phyloP scores from a whole-genome alignment of 2,329 filamentous ascomycete species.

The Pseudogymnoascus sp. region DNA sequence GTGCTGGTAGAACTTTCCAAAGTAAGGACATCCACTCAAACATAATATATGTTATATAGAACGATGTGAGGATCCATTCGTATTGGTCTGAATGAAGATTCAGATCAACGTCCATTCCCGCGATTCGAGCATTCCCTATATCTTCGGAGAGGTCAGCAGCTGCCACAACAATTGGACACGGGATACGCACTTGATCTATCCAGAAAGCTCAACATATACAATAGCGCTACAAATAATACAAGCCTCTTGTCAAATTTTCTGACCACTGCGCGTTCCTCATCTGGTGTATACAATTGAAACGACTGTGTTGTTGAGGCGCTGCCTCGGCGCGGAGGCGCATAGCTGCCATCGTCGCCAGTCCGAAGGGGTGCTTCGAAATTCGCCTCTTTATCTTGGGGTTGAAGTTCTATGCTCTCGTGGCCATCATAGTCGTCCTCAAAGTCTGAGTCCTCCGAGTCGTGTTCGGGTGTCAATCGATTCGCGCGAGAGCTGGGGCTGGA shows the following conservation, averaged over 20 bases:
- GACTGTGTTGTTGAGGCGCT: constrained; percentile 30
- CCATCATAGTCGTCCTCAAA: constrained; percentile 12
- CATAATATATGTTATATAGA: constrained; percentile 54
- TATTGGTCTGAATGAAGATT: constrained; percentile 44
- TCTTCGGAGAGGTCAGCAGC: constrained; percentile 32
- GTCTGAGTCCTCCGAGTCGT: constrained; percentile 22
- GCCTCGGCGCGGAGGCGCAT: constrained; percentile 15
- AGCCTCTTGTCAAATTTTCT: constrained; percentile 69
- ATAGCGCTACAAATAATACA: constrained; percentile 69
- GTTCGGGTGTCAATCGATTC: constrained; percentile 21
- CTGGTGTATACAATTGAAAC: constrained; percentile 47
- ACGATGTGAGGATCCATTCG: constrained; percentile 51
- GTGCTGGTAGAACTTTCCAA: constrained; percentile 52
- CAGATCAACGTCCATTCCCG: constrained; percentile 55
- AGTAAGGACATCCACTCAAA: constrained; percentile 60
- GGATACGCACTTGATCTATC: constrained; percentile 66
- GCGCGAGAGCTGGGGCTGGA: constrained; percentile 14
- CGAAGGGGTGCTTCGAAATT: background rate
- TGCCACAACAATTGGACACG: background rate
- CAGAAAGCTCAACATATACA: constrained; percentile 79
- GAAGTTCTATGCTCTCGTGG: constrained; percentile 3
- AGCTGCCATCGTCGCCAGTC: background rate
- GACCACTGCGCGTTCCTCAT: constrained; percentile 66
- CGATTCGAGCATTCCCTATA: constrained; percentile 55
- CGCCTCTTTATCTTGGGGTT: background rate